A percentile compares a stretch with the other conserved stretches of the same genome.
These are phyloP conservation scores for Panicum virgatum DNA, from an alignment of 202 grass and related monocot species.

Conservation along the genomic window DNA sequence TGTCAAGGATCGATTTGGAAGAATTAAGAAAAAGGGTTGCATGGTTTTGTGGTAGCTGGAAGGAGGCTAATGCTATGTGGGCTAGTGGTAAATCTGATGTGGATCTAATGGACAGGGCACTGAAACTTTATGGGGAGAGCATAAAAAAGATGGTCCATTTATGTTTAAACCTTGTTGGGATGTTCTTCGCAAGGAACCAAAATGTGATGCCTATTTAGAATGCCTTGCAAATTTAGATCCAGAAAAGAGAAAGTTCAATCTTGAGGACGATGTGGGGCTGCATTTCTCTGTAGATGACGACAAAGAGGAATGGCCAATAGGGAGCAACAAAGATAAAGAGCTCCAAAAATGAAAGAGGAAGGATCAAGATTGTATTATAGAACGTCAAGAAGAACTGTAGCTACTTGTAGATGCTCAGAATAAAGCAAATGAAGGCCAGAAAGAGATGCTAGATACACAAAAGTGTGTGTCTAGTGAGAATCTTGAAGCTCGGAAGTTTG, in stretches of 20 bases:
- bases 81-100: too few relatives aligned
- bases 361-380: background rate
- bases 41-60: too few relatives aligned
- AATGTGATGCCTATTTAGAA: conserved; percentile 11
- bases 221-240: background rate
- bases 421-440: background rate
- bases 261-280: background rate
- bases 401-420: background rate
- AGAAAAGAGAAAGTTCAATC: background rate
- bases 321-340: background rate
- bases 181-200: conserved; percentile 1
- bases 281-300: background rate
- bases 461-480: background rate
- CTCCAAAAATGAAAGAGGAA: background rate
- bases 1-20: too few relatives aligned
- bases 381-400: background rate
- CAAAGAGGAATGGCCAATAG: background rate
- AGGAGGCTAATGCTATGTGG: too few relatives aligned
- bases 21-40: too few relatives aligned
- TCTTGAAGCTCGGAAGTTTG: background rate
- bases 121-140: too few relatives aligned
- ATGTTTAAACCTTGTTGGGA: background rate
- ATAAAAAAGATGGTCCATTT: too few relatives aligned
- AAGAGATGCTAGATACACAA: conserved; percentile 5
- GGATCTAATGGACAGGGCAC: too few relatives aligned